Conservation (phyloP, 2,329 filamentous ascomycete species). For the Madurella fahalii region DNA sequence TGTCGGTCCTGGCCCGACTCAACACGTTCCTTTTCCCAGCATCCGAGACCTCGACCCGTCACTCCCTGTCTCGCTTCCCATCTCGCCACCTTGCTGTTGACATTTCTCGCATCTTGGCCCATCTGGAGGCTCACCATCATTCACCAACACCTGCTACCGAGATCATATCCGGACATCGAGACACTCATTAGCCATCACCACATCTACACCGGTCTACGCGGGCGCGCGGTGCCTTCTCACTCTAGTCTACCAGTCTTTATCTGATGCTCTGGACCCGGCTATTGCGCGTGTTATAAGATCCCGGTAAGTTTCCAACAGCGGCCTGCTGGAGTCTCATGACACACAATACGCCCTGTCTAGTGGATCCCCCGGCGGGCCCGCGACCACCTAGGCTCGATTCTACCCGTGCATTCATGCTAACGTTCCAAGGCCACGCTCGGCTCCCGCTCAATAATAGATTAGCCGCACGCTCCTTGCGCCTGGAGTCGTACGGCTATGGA, state of each 20-base stretch:
- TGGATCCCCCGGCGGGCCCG: slow-evolving; percentile 31
- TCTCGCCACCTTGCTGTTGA: slow-evolving; percentile 24
- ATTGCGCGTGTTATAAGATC: slow-evolving; percentile 35
- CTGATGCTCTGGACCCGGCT: slow-evolving; percentile 27
- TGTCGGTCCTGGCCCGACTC: slow-evolving; percentile 38
- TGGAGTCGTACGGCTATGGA: slow-evolving; percentile 44
- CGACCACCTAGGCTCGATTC: slow-evolving; percentile 30
- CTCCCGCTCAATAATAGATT: slow-evolving; percentile 36
- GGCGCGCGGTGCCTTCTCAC: slow-evolving; percentile 21
- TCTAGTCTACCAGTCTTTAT: slow-evolving; percentile 31
- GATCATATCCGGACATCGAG: slow-evolving; percentile 30
- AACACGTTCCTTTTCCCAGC: slow-evolving; percentile 32
- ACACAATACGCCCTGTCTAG: slow-evolving; percentile 32
- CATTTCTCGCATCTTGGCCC: slow-evolving; percentile 36
- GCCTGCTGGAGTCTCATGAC: slow-evolving; percentile 34
- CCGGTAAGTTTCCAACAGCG: slow-evolving; percentile 38
- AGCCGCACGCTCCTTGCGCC: slow-evolving; percentile 33
- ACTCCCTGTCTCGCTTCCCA: slow-evolving; percentile 21
- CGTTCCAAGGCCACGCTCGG: slow-evolving; percentile 31
- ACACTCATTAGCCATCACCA: slow-evolving; percentile 16
- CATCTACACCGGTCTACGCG: slow-evolving; percentile 6
- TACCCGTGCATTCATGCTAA: slow-evolving; percentile 38
- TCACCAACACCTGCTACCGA: slow-evolving; percentile 7
- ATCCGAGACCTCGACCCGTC: slow-evolving; percentile 18
- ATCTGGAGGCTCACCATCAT: slow-evolving; percentile 30